phyloP scores from a whole-genome alignment of 2,329 filamentous ascomycete genomes.

The Fusarium sacchari region DNA sequence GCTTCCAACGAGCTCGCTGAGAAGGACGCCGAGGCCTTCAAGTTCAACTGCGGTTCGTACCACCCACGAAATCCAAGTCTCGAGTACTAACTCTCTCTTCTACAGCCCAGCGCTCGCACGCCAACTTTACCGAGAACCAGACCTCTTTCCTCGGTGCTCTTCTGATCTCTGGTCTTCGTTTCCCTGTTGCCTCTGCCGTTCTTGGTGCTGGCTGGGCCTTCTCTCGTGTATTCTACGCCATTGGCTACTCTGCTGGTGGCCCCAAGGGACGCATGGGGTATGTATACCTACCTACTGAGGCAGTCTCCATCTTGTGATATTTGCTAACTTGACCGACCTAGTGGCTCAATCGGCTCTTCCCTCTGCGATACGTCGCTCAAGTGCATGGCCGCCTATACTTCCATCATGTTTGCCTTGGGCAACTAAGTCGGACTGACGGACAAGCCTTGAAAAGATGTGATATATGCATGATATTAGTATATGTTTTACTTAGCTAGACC shows the following conservation, averaged over 20 bases:
- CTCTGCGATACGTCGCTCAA: conserved; percentile 54
- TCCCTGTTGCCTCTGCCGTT: conserved; percentile 60
- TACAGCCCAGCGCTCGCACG: conserved; percentile 68
- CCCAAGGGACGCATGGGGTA: conserved; percentile 57
- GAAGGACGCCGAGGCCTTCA: conserved; percentile 63
- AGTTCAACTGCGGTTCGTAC: conserved; percentile 70
- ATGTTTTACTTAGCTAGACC: conserved; percentile 12
- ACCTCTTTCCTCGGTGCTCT: conserved; percentile 62
- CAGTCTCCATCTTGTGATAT: background rate
- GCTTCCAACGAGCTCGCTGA: conserved; percentile 63
- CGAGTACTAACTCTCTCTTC: background rate
- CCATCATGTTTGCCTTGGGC: conserved; percentile 51
- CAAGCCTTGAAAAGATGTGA: background rate
- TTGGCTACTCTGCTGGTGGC: conserved; percentile 62
- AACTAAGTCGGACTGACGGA: conserved; percentile 29
- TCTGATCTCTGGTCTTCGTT: conserved; percentile 65
- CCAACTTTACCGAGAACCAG: conserved; percentile 72
- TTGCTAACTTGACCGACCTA: conserved; percentile 36
- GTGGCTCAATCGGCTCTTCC: conserved; percentile 50
- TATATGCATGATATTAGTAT: conserved; percentile 18
- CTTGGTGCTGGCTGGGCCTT: conserved; percentile 65
- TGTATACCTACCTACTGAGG: conserved; percentile 34
- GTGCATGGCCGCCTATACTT: conserved; percentile 56
- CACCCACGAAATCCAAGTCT: background rate
- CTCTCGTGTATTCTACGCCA: conserved; percentile 63